Evolutionary conservation across 495 filamentous ascomycete genomes (phyloP).

Genomic region (Tetracladium setigerum): DNA sequence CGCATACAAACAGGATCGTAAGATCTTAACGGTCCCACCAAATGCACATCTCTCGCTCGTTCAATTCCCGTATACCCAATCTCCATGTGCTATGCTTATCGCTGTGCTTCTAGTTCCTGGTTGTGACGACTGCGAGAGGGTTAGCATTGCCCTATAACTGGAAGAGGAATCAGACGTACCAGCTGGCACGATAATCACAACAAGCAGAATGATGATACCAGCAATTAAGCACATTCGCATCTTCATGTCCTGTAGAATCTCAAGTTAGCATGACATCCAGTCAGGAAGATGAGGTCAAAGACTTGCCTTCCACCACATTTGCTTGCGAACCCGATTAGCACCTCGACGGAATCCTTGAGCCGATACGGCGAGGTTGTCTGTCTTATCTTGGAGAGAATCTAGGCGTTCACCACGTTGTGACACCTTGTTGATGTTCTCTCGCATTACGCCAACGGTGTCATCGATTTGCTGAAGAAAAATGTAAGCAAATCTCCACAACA

Average conservation of each 20-base stretch:
- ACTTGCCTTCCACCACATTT: conserved; percentile 49
- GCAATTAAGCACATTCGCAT: conserved; percentile 94
- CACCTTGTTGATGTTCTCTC: conserved; percentile 89
- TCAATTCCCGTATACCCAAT: neutral
- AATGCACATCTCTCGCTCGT: conserved; percentile 1
- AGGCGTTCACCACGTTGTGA: conserved; percentile 86
- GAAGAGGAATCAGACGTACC: conserved; percentile 43
- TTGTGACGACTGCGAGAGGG: conserved; percentile 12
- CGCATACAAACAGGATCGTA: conserved; percentile 16
- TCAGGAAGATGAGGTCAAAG: conserved; percentile 20
- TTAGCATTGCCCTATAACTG: conserved; percentile 1
- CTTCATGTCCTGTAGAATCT: conserved; percentile 92
- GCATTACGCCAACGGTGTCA: conserved; percentile 85
- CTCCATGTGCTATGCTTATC: neutral
- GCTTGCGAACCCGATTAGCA: conserved; percentile 90
- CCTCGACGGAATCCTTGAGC: conserved; percentile 92
- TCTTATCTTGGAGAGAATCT: conserved; percentile 90
- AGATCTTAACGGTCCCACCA: conserved; percentile 1
- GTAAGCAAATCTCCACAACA: neutral
- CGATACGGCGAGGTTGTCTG: conserved; percentile 81
- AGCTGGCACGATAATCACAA: conserved; percentile 86
- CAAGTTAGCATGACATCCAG: neutral
- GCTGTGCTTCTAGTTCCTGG: conserved; percentile 11
- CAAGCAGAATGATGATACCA: conserved; percentile 78
- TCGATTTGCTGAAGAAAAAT: conserved; percentile 75